Base-by-base conservation (phyloP, 2,329 filamentous ascomycete species). In the Trichophyton benhamiae region DNA sequence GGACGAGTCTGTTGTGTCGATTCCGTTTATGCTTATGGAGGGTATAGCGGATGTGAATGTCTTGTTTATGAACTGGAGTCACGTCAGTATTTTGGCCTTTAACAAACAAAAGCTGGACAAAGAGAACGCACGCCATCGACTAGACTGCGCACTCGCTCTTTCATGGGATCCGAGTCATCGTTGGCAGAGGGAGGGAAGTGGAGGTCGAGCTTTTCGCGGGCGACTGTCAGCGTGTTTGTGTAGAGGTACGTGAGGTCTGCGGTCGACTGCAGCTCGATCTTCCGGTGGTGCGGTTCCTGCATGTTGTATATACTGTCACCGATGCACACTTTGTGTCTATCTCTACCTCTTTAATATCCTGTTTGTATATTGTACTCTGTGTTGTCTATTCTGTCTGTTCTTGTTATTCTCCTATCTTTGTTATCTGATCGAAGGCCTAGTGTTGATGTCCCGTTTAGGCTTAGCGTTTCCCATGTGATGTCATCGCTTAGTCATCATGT, bases 241-340 rank as follows among this genome's bases (percentile, higher is more conserved):
- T 78, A 76, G 57, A 80, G 76, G 63, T 78, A 79, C 60, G 74
- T 75, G 58, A 79, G 75, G 70, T 80, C 78, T 62, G 74, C 72
- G 60, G 77, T 71, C 52, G 78, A 76, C 68, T 80, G 78, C n/a
- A 80, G 74, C 63, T 79, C 78, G 67, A 80, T 75, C 67, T 78
- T 79, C 66, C 78, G 76, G 66, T 79, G 73, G 67, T 78, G 74
- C 49, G 71, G 67, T 63, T 69, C 67, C 60, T 64, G 44, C 67
- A 72, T 71, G 33, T 38, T 33, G 46, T 52, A 1, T 38, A 38
- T 38, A 33, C 48, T 27, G 13, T 8, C 13, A 11, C 33, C 20
- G 27, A 3, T 38, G 7, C 3, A 7, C 27, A 20, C 1, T 27
- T 25, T 57, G 49, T 2, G 3, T 25, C 25, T 9, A 9, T 11